phyloP scores from a whole-genome alignment of 2,329 filamentous ascomycete genomes.

The Aureobasidium vineae region DNA sequence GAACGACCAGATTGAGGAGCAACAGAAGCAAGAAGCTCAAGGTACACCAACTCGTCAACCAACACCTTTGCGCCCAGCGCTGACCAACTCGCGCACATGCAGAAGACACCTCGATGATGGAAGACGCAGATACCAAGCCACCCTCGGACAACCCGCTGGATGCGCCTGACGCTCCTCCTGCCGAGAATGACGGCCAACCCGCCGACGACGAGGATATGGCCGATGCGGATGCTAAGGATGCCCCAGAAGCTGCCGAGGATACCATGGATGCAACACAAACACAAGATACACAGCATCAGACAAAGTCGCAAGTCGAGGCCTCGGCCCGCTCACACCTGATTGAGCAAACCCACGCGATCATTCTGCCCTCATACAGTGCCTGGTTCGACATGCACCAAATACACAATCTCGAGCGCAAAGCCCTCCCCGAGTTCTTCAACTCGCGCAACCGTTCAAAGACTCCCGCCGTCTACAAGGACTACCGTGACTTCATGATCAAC shows the following conservation, averaged over 20 bases:
- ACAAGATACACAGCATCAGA: constrained; percentile 54
- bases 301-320: constrained; percentile 75
- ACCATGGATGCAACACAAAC: constrained; percentile 45
- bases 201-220: constrained; percentile 54
- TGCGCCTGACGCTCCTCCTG: constrained; percentile 38
- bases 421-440: constrained; percentile 97
- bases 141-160: constrained; percentile 43
- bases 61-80: not conserved
- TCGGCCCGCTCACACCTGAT: constrained; percentile 89
- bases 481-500: constrained; percentile 99
- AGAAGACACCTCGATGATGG: constrained; percentile 39
- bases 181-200: constrained; percentile 37
- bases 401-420: constrained; percentile 89
- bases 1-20: constrained; percentile 37
- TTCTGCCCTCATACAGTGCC: constrained; percentile 93
- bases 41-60: not conserved
- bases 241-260: constrained; percentile 47
- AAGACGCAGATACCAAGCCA: constrained; percentile 31
- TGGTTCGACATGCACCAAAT: constrained; percentile 99
- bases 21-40: constrained; percentile 27
- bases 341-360: constrained; percentile 90
- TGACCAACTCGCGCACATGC: constrained; percentile 11
- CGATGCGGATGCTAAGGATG: constrained; percentile 57
- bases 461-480: constrained; percentile 95
- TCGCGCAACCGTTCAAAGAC: constrained; percentile 98